These are phyloP conservation scores for Cordyceps fumosorosea DNA, from an alignment of 2,329 filamentous ascomycete genomes.

Conservation along the genomic window DNA sequence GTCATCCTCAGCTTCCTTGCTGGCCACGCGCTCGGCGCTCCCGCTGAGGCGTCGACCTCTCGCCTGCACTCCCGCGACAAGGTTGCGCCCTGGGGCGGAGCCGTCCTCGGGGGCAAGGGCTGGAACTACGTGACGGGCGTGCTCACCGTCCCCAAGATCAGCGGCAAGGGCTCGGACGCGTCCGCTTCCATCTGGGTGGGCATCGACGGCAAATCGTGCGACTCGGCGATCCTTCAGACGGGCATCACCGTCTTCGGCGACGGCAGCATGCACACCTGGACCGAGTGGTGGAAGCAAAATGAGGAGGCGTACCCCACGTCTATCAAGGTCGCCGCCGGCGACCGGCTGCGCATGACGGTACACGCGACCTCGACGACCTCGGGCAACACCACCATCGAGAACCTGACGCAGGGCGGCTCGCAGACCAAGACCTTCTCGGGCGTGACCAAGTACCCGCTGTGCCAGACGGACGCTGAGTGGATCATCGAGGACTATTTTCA, in stretches of 20 bases:
- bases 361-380: constrained; percentile 2
- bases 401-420: constrained; percentile 41
- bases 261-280: constrained; percentile 10
- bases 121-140: not conserved
- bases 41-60: not conserved
- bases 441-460: constrained; percentile 33
- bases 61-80: not conserved
- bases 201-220: constrained; percentile 28
- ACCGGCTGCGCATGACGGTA: constrained; percentile 6
- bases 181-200: constrained; percentile 33
- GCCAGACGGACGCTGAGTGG: constrained; percentile 51
- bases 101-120: not conserved
- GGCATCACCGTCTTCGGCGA: constrained; percentile 32
- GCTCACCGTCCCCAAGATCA: not conserved
- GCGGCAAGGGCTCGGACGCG: not conserved
- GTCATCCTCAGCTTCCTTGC: not conserved
- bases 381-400: constrained; percentile 20
- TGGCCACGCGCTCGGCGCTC: not conserved
- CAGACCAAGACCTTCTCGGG: constrained; percentile 41
- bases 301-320: not conserved
- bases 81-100: not conserved
- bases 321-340: constrained; percentile 1
- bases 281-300: not conserved
- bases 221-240: constrained; percentile 30
- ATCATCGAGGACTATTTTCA: constrained; percentile 40